Evolutionary conservation across 495 filamentous ascomycete genomes (phyloP).

Genomic region (Penicillium daleae): DNA sequence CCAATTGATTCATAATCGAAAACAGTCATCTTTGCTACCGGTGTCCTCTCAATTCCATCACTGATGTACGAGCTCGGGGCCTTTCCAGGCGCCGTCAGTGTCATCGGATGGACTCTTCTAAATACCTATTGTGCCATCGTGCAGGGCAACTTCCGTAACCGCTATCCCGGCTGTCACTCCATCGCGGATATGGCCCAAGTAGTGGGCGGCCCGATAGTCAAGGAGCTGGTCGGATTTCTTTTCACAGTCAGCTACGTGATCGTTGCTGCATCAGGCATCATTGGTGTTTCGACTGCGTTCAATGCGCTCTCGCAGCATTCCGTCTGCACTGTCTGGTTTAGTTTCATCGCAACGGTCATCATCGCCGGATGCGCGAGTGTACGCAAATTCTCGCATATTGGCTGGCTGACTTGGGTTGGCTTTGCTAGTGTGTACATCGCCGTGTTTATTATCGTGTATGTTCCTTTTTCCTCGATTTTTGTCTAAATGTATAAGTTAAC

Average conservation of each 20-base stretch:
- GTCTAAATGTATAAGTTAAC: slow-evolving; percentile 4
- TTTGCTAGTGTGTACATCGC: slow-evolving; percentile 50
- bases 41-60: slow-evolving; percentile 63
- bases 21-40: slow-evolving; percentile 55
- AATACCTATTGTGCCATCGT: slow-evolving; percentile 55
- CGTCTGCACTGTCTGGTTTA: slow-evolving; percentile 51
- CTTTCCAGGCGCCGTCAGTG: slow-evolving; percentile 58
- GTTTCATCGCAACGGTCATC: slow-evolving; percentile 59
- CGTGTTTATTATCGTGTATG: slow-evolving; percentile 55
- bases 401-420: slow-evolving; percentile 52
- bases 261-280: slow-evolving; percentile 50
- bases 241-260: slow-evolving; percentile 55
- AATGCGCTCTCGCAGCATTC: slow-evolving; percentile 55
- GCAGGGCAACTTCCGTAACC: slow-evolving; percentile 43
- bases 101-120: slow-evolving; percentile 62
- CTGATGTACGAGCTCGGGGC: slow-evolving; percentile 67
- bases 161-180: slow-evolving; percentile 45
- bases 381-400: slow-evolving; percentile 46
- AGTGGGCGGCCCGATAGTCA: slow-evolving; percentile 59
- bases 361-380: slow-evolving; percentile 56
- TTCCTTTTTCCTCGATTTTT: background rate
- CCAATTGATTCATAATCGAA: background rate
- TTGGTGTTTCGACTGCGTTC: slow-evolving; percentile 53
- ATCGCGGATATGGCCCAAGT: slow-evolving; percentile 73
- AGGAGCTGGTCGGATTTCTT: slow-evolving; percentile 45